phyloP scores from a whole-genome alignment of 768 basidiomycete genomes.

The Trametes cinnabarina region DNA sequence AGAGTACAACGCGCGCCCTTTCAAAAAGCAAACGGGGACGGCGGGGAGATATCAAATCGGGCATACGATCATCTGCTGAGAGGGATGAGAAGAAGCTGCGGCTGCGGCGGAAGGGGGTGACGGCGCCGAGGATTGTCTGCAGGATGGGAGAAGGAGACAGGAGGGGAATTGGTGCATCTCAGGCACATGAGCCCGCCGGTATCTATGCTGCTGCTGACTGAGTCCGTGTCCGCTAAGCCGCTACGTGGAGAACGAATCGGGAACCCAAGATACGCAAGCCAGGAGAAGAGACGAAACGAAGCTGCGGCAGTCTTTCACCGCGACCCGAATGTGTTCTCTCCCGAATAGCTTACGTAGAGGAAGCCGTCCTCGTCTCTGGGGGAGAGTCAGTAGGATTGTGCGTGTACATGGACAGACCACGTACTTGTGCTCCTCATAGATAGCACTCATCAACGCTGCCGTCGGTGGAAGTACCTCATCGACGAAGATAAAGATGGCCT shows the following conservation, averaged over 20 bases:
- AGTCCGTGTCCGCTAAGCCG: conserved; percentile 15
- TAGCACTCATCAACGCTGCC: conserved; percentile 96
- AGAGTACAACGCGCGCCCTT: conserved; percentile 17
- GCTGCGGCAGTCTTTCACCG: conserved; percentile 17
- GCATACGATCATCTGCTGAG: conserved; percentile 13
- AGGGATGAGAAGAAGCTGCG: background rate
- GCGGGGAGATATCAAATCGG: conserved; percentile 11
- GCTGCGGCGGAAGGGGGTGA: background rate
- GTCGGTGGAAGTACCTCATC: conserved; percentile 98
- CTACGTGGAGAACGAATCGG: background rate
- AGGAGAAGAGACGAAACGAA: background rate
- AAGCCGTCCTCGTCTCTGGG: conserved; percentile 98
- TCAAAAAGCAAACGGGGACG: conserved; percentile 18
- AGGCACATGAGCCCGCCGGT: conserved; percentile 14
- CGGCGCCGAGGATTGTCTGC: conserved; percentile 10
- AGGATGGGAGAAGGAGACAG: background rate
- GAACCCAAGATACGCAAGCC: conserved; percentile 1
- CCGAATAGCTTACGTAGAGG: conserved; percentile 97
- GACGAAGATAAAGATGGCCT: conserved; percentile 99
- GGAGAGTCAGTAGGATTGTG: background rate
- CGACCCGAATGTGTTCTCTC: conserved; percentile 91
- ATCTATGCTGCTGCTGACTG: conserved; percentile 13
- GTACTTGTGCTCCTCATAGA: conserved; percentile 99
- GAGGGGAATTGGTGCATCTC: background rate
- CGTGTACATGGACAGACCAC: conserved; percentile 30